phyloP scores from a whole-genome alignment of 306 rosid genomes.

The Astragalus membranaceus region DNA sequence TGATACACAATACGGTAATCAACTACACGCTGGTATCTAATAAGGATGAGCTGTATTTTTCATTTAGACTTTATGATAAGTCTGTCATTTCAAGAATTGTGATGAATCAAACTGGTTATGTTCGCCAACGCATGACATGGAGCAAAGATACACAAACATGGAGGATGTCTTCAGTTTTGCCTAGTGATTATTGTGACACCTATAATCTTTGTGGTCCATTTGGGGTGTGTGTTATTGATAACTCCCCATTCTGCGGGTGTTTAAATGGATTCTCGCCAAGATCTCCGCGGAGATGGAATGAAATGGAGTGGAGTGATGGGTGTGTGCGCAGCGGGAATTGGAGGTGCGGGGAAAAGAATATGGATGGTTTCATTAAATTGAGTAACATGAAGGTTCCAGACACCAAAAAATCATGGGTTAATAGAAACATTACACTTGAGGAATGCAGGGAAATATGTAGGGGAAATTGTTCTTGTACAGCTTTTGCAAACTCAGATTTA shows the following conservation, averaged over 20 bases:
- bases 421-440: constrained; percentile 28
- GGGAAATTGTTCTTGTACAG: constrained; percentile 44
- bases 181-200: constrained; percentile 31
- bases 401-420: constrained; percentile 32
- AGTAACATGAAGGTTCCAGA: constrained; percentile 33
- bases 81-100: background rate
- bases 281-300: constrained; percentile 20
- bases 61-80: background rate
- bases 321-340: constrained; percentile 24
- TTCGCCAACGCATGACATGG: constrained; percentile 17
- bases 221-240: constrained; percentile 22
- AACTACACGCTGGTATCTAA: background rate
- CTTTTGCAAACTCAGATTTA: constrained; percentile 34
- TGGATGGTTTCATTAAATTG: constrained; percentile 27
- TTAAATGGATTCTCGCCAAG: constrained; percentile 38
- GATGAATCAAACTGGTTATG: constrained; percentile 19
- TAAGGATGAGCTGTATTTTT: constrained; percentile 24
- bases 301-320: constrained; percentile 25
- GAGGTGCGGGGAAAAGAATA: constrained; percentile 26
- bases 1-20: background rate
- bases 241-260: constrained; percentile 34
- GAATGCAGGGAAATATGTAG: constrained; percentile 46
- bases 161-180: constrained; percentile 10
- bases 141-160: background rate
- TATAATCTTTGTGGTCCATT: constrained; percentile 36